These are phyloP conservation scores for Suillus cothurnatus DNA, from an alignment of 768 basidiomycete genomes.

Conservation along the genomic window DNA sequence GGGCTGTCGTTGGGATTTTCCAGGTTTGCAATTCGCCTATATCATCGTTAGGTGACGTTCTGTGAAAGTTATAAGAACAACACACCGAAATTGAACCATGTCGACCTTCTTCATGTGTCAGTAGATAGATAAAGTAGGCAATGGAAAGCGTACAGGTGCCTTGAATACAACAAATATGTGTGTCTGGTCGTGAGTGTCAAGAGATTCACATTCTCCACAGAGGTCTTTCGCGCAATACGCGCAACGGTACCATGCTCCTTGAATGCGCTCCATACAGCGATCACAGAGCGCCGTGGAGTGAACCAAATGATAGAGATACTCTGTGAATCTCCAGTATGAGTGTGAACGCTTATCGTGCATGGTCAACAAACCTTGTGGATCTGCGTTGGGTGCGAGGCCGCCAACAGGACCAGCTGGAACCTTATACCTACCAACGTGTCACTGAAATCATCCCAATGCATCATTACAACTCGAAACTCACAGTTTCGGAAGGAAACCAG, in stretches of 20 bases:
- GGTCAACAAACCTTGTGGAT: slow-evolving; percentile 57
- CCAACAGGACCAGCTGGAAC: slow-evolving; percentile 58
- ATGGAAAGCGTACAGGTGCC: slow-evolving; percentile 54
- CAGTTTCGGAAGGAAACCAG: slow-evolving; percentile 72
- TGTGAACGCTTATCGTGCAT: background rate
- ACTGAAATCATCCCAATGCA: slow-evolving; percentile 12
- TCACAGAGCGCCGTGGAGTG: slow-evolving; percentile 82
- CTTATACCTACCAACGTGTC: slow-evolving; percentile 54
- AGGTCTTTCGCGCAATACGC: slow-evolving; percentile 86
- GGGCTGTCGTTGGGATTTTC: slow-evolving; percentile 54
- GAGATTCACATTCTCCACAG: slow-evolving; percentile 79
- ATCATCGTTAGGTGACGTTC: background rate
- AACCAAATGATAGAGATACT: slow-evolving; percentile 59
- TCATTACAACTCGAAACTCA: slow-evolving; percentile 35
- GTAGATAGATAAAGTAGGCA: background rate
- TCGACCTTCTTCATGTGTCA: slow-evolving; percentile 52
- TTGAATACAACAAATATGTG: slow-evolving; percentile 92
- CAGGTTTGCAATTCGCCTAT: slow-evolving; percentile 56
- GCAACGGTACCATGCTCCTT: slow-evolving; percentile 91
- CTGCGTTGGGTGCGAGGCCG: slow-evolving; percentile 34
- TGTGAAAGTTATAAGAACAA: slow-evolving; percentile 10
- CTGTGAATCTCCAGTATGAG: slow-evolving; percentile 36
- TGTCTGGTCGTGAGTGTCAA: slow-evolving; percentile 80
- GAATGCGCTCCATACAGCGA: slow-evolving; percentile 77
- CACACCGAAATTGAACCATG: slow-evolving; percentile 72